These are phyloP conservation scores for Eutrema salsugineum DNA, from an alignment of 441 rosid species.

Conservation along the genomic window DNA sequence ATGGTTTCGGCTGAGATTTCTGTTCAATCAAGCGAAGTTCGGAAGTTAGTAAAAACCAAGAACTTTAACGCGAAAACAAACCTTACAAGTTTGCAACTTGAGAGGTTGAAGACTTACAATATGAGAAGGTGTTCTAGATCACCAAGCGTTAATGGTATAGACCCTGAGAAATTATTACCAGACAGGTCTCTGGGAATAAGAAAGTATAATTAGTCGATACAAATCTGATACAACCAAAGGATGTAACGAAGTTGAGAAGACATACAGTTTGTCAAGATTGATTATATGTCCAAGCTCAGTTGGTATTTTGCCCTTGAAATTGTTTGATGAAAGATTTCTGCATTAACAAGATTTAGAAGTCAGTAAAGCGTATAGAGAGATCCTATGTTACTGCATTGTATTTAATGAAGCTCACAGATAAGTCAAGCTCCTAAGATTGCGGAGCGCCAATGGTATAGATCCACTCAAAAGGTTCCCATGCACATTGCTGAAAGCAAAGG, in stretches of 20 bases:
- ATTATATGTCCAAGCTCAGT: conserved; percentile 66
- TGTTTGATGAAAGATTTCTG: conserved; percentile 75
- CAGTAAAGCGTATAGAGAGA: background rate
- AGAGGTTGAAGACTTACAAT: conserved; percentile 39
- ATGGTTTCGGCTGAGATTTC: conserved; percentile 72
- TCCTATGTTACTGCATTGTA: background rate
- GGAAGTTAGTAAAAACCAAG: background rate
- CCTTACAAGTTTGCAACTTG: background rate
- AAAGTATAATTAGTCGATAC: background rate
- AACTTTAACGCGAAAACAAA: background rate
- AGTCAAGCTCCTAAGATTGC: conserved; percentile 71
- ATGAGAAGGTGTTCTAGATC: conserved; percentile 81
- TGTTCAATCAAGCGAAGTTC: conserved; percentile 9
- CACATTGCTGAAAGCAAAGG: conserved; percentile 53
- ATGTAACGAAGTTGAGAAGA: background rate
- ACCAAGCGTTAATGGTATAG: conserved; percentile 66
- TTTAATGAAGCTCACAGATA: conserved; percentile 54
- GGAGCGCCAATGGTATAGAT: conserved; percentile 68
- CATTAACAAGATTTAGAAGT: background rate
- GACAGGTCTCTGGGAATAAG: conserved; percentile 66
- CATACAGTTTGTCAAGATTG: conserved; percentile 83
- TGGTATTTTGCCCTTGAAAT: conserved; percentile 70
- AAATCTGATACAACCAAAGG: no score
- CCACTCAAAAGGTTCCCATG: conserved; percentile 75
- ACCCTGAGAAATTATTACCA: conserved; percentile 63